Evolutionary conservation across 164 flowering plant species (phyloP).

Genomic region (Cinnamomum chago): DNA sequence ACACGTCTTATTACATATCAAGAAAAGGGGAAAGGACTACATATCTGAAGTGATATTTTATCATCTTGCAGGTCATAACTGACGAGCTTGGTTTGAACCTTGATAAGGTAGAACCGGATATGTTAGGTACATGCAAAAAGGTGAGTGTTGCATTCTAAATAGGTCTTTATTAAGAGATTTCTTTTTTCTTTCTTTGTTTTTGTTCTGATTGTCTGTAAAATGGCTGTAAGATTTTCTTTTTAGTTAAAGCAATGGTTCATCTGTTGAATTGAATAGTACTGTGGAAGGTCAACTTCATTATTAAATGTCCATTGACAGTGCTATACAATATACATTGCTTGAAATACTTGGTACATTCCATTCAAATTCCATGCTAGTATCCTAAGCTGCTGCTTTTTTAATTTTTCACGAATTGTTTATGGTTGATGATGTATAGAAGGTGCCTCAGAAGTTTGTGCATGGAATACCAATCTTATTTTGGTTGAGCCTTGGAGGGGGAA

Average conservation of each 20-base stretch:
- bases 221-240: background rate
- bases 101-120: constrained; percentile 59
- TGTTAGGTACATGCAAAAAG: constrained; percentile 85
- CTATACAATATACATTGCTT: too few relatives aligned
- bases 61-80: constrained; percentile 50
- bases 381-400: background rate
- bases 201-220: too few relatives aligned
- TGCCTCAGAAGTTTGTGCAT: too few relatives aligned
- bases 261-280: too few relatives aligned
- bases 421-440: background rate
- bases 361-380: too few relatives aligned
- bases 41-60: background rate
- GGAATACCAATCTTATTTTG: background rate
- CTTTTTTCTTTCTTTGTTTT: background rate
- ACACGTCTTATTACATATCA: background rate
- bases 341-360: too few relatives aligned
- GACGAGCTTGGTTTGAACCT: constrained; percentile 89
- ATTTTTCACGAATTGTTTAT: background rate
- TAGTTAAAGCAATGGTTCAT: too few relatives aligned
- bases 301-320: background rate
- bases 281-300: background rate
- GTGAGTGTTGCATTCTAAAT: background rate
- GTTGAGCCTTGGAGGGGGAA: too few relatives aligned
- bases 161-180: background rate
- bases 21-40: background rate